Evolutionary conservation across 306 rosid species (phyloP).

Genomic region (Betula pendula): DNA sequence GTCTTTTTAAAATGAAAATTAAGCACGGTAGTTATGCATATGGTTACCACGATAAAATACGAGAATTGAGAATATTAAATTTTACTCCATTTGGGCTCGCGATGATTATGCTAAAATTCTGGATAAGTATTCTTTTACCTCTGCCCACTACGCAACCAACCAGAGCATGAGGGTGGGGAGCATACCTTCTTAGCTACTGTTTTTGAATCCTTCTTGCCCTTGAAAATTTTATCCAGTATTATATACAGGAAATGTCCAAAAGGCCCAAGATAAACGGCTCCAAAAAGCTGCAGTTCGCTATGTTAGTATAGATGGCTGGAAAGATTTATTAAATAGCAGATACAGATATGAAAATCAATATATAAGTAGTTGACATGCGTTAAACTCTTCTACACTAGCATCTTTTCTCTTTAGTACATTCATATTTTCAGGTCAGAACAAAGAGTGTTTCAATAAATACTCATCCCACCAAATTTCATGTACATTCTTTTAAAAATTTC

Average conservation of each 20-base stretch:
- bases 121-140: neutral
- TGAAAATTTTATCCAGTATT: slow-evolving; percentile 75
- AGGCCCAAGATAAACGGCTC: slow-evolving; percentile 94
- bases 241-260: slow-evolving; percentile 78
- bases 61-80: neutral
- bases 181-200: slow-evolving; percentile 87
- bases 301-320: neutral
- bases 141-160: slow-evolving; percentile 4
- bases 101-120: slow-evolving; percentile 8
- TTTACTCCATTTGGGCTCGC: neutral
- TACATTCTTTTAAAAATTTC: neutral
- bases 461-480: neutral
- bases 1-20: neutral
- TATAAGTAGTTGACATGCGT: neutral
- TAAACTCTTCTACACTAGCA: neutral
- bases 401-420: neutral
- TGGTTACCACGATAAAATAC: neutral
- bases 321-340: neutral
- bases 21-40: slow-evolving; percentile 17
- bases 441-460: neutral
- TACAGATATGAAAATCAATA: neutral
- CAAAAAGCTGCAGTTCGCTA: slow-evolving; percentile 63
- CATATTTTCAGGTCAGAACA: neutral
- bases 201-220: slow-evolving; percentile 86
- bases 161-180: slow-evolving; percentile 23